Conservation (phyloP, 2,329 filamentous ascomycete genomes). For the Atkinsonella texensis region DNA sequence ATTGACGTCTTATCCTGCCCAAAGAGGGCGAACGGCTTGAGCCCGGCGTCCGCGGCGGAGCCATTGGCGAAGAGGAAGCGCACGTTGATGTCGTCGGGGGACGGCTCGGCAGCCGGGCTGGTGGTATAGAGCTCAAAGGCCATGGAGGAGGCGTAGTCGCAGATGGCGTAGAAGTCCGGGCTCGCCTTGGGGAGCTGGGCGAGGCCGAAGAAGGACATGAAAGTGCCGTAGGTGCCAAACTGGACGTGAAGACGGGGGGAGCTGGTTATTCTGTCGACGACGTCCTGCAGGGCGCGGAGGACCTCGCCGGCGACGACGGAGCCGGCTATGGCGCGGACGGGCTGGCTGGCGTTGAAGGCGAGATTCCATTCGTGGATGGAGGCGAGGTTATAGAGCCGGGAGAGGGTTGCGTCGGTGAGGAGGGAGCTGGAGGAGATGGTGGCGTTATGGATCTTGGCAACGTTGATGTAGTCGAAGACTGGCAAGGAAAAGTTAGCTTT, state of each 20-base stretch:
- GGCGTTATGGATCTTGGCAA: slow-evolving; percentile 46
- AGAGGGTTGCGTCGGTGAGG: slow-evolving; percentile 45
- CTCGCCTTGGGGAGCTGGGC: slow-evolving; percentile 38
- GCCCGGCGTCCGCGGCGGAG: slow-evolving; percentile 39
- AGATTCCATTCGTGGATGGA: slow-evolving; percentile 72
- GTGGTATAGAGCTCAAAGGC: slow-evolving; percentile 60
- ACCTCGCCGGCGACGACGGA: slow-evolving; percentile 45
- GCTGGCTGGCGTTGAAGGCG: slow-evolving; percentile 67
- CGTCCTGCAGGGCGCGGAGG: slow-evolving; percentile 37
- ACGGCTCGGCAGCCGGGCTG: slow-evolving; percentile 33
- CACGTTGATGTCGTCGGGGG: slow-evolving; percentile 36
- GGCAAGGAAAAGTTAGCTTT: not conserved
- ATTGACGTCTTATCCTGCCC: slow-evolving; percentile 44
- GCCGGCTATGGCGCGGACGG: slow-evolving; percentile 45
- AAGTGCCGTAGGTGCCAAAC: slow-evolving; percentile 49
- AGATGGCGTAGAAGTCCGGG: slow-evolving; percentile 59
- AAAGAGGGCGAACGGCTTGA: slow-evolving; percentile 43
- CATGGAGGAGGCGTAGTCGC: slow-evolving; percentile 77
- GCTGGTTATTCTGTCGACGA: slow-evolving; percentile 28
- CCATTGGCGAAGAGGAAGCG: slow-evolving; percentile 52
- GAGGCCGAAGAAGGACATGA: slow-evolving; percentile 52
- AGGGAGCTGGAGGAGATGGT: slow-evolving; percentile 46
- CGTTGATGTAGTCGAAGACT: slow-evolving; percentile 51
- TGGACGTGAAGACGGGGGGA: slow-evolving; percentile 36
- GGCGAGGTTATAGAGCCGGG: slow-evolving; percentile 60